A percentile compares a stretch with the other conserved stretches of the same genome.
phyloP scores from a whole-genome alignment of 257 asterid species.

The Osmanthus fragrans region DNA sequence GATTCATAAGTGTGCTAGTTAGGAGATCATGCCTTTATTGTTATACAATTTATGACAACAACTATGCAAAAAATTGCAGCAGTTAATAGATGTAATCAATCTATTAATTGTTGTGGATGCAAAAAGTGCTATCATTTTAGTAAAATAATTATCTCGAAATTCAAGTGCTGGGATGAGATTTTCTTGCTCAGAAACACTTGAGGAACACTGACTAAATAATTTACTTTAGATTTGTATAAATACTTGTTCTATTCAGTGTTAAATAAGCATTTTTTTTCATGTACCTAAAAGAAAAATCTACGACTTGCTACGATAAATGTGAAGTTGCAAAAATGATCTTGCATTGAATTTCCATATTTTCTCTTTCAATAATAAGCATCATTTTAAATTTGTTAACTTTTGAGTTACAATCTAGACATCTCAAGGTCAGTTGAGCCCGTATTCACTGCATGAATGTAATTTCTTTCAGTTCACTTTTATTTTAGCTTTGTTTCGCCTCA shows the following conservation, averaged over 20 bases:
- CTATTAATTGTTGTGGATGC: background rate
- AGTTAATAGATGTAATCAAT: background rate
- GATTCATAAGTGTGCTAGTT: conserved; percentile 1
- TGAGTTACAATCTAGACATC: background rate
- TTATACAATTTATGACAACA: background rate
- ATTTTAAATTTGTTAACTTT: background rate
- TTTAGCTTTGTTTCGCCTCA: too few relatives aligned
- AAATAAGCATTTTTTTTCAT: background rate
- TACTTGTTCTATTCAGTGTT: background rate
- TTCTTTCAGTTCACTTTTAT: background rate
- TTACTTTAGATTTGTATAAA: background rate
- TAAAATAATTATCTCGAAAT: background rate
- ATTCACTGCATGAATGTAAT: background rate
- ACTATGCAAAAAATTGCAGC: background rate
- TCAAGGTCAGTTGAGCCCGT: background rate
- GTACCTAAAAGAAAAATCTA: background rate
- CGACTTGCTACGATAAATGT: background rate
- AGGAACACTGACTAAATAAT: background rate
- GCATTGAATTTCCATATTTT: background rate
- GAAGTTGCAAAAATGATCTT: background rate
- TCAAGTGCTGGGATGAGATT: conserved; percentile 7
- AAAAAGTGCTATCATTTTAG: background rate
- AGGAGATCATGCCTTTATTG: background rate
- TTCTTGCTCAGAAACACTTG: background rate
- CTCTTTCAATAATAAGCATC: background rate